phyloP scores from a whole-genome alignment of 768 basidiomycete genomes.

The Porphyrellus cyaneotinctus region DNA sequence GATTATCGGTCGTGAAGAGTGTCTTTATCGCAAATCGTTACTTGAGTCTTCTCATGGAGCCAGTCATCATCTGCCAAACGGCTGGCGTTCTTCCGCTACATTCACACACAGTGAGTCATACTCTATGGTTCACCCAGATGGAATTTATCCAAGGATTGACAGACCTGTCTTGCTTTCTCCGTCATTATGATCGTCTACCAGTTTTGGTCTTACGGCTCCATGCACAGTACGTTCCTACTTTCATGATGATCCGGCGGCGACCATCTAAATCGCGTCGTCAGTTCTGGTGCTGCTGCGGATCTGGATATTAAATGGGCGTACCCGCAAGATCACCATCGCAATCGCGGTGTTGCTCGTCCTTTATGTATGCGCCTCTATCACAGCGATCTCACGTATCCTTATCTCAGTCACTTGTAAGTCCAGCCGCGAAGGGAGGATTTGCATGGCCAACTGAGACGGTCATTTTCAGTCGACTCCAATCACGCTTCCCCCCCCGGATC shows the following conservation, averaged over 20 bases:
- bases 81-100: neutral
- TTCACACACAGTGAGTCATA: neutral
- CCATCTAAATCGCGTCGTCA: neutral
- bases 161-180: neutral
- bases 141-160: neutral
- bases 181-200: neutral
- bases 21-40: constrained; percentile 6
- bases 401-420: neutral
- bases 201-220: neutral
- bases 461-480: neutral
- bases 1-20: neutral
- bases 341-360: neutral
- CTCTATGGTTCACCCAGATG: neutral
- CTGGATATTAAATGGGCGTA: constrained; percentile 1
- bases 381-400: neutral
- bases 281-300: constrained; percentile 1
- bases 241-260: neutral
- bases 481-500: no score
- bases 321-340: neutral
- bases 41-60: neutral
- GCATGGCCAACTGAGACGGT: neutral
- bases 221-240: neutral
- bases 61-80: neutral
- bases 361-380: neutral
- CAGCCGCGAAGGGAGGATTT: neutral